A percentile compares a stretch with the other conserved stretches of the same genome.
Conservation (phyloP, 441 rosid genomes). For the Pelargonium citronellum region DNA sequence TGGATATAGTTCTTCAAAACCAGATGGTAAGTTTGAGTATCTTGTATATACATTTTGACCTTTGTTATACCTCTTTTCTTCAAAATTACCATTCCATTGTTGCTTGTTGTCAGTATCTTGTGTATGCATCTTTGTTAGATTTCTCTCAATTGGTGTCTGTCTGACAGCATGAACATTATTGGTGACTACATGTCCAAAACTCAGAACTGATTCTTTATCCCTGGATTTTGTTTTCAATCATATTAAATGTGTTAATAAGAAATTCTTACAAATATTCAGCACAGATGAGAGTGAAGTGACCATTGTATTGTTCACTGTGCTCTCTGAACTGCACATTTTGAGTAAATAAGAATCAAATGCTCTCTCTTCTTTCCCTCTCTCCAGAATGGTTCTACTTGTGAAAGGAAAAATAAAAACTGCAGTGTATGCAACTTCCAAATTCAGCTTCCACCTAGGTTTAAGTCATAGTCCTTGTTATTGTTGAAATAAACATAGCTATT, state of each 20-base stretch:
- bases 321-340: neutral
- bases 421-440: neutral
- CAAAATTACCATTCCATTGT: constrained; percentile 4
- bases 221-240: neutral
- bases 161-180: neutral
- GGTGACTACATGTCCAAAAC: neutral
- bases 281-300: neutral
- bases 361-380: too few species aligned
- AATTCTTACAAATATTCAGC: neutral
- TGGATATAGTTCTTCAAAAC: constrained; percentile 70
- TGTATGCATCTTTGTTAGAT: neutral
- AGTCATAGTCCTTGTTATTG: neutral
- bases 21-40: constrained; percentile 50
- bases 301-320: neutral
- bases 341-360: neutral
- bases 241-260: neutral
- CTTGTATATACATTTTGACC: constrained; percentile 10
- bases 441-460: neutral
- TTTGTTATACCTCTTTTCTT: constrained; percentile 12
- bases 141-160: neutral
- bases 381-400: too few species aligned
- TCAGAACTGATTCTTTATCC: neutral
- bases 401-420: neutral
- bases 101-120: neutral
- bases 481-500: neutral